Base-by-base conservation (phyloP, 169 alveolate genomes). In the Cryptosporidium ryanae region DNA sequence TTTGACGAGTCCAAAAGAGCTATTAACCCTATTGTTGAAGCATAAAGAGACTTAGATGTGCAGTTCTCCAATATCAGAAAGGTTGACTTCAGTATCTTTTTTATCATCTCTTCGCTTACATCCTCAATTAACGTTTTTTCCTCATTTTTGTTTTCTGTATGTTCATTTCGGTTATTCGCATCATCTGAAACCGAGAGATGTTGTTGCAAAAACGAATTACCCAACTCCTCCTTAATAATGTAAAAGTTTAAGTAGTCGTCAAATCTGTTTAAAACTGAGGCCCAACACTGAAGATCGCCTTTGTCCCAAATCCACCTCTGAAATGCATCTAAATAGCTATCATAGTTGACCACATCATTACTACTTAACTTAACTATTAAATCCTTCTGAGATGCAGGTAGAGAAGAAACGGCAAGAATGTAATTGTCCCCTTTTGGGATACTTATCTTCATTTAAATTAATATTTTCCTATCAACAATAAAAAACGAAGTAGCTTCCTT, bases 401-500 rank as follows among this genome's bases (percentile, higher is more conserved):
- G 71, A 38, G 87, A 76, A 8, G 87, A 76, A 10, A 76, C 87
- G 38, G 87, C 87, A 17, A 76, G 48, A n/a, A 76, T 76, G 48
- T 76, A 76, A 61, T 76, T 76, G 64, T 76, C 87, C 87, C 87
- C 87, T 59, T 76, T 76, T 34, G 87, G 87, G 87, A 76, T 59
- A 25, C 76, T 76, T 43, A 76, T 76, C 87, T 76, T 76, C 87
- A 76, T 76, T 76, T 76, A 76, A 52, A 32, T 70, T 50, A 50
- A 4, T 21, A 7, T 54, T 54, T 54, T 54, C 13, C 46, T 38
- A 38, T 38, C 8, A 38, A 38, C 46, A 38, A 38, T 6, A 38
- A 38, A 38, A 10, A 38, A 38, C 3, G 8, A 6, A 38, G 46
- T n/a, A n/a, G n/a, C n/a, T n/a, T n/a, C 46, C 46, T 38, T 38